Base-by-base conservation (phyloP, 148 eudicot species). In the Pouteria glomerata region DNA sequence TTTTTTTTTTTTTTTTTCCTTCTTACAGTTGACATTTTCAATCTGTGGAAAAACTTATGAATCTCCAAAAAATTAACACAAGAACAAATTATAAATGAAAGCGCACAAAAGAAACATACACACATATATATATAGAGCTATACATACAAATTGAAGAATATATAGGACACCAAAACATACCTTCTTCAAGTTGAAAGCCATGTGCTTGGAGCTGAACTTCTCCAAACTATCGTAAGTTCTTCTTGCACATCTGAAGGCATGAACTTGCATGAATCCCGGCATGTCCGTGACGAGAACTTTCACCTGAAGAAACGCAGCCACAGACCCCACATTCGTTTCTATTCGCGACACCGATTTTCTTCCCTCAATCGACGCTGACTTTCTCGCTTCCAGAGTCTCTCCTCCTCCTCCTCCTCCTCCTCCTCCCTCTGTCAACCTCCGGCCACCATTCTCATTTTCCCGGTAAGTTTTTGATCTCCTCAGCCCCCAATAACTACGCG, bases 261-360 rank as follows among this genome's bases (percentile, higher is more conserved):
- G 97, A 19, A 90, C 71, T 75, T 92, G 97, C 97, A 92, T 90
- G 71, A 90, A 88, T 16, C 80, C 88, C 0, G 97, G 96, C 97
- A 92, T 90, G 72, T 92, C 97, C 13, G 89, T 86, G 4, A 92
- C 96, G 33, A 90, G 76, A 16, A 90, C 89, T 77, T 88, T 88
- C 30, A 86, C 93, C 26, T 88, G 88, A 39, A 86, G 58, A 70
- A 85, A 65, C 37, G 64, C 84, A 18, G 85, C 84, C 62, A 74
- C 81, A 4, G 82, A 39, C 35, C 14, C 78, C 50, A 81, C 79
- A 57, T 80, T 79, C 53, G 39, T 67, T 21, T 80, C 83, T 34
- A 69, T 52, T 1, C 68, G 62, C 1, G 91, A 81, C 63, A 79
- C 80, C 15, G 95, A 89, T 60, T 73, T 73, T 70, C 95, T 82